Evolutionary conservation across 129 eudicot species (phyloP).

Genomic region (Escallonia herrerae): DNA sequence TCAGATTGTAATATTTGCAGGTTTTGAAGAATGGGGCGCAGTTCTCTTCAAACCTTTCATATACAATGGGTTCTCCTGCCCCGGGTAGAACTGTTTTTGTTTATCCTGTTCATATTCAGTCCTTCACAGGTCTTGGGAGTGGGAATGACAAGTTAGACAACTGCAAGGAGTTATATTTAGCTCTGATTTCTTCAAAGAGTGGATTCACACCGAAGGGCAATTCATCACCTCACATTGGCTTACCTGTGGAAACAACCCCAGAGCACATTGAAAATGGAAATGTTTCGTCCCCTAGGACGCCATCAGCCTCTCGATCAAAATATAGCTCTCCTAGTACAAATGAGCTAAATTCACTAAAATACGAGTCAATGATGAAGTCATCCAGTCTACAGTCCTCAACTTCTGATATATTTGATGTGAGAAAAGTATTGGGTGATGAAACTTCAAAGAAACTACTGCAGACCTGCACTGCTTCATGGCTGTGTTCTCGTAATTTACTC

Average conservation of each 20-base stretch:
- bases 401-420: constrained; percentile 33
- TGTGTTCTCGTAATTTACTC: constrained; percentile 53
- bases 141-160: constrained; percentile 28
- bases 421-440: constrained; percentile 48
- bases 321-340: constrained; percentile 43
- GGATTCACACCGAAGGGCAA: constrained; percentile 16
- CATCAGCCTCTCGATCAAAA: constrained; percentile 37
- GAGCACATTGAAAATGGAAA: constrained; percentile 29
- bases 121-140: constrained; percentile 11
- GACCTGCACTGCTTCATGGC: constrained; percentile 52
- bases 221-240: constrained; percentile 8
- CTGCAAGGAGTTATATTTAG: constrained; percentile 60
- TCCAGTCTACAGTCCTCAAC: constrained; percentile 8
- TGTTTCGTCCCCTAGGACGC: constrained; percentile 72
- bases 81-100: constrained; percentile 65
- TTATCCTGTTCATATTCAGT: constrained; percentile 40
- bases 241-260: constrained; percentile 10
- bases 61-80: constrained; percentile 71
- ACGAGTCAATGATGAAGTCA: constrained; percentile 25
- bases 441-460: constrained; percentile 61
- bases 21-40: constrained; percentile 63
- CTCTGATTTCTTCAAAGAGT: constrained; percentile 34
- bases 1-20: constrained; percentile 23
- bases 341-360: constrained; percentile 30
- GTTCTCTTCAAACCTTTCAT: constrained; percentile 61